Percentiles rank a stretch among this genome's conserved stretches.
Conservation (phyloP, 305 asterid species). For the Fraxinus albicans region DNA sequence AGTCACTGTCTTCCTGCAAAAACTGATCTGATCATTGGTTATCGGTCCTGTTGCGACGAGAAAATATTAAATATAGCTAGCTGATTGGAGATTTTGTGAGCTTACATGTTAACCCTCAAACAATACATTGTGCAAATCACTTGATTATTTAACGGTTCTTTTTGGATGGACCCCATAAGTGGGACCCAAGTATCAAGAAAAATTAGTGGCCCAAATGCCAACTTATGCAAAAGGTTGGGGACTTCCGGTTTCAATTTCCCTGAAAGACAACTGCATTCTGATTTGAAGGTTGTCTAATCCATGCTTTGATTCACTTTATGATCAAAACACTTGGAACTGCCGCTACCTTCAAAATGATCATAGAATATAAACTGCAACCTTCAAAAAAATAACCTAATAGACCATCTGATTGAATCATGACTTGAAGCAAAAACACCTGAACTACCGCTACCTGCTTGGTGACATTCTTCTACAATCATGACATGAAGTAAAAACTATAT, state of each 20-base stretch:
- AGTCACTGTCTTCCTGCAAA: not conserved
- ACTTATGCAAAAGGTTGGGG: not conserved
- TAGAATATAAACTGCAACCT: not conserved
- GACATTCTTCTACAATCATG: not conserved
- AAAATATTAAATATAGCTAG: not conserved
- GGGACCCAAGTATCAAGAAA: not conserved
- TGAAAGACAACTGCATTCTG: no score
- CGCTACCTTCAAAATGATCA: not conserved
- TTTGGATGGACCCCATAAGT: not conserved
- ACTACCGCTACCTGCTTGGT: not conserved
- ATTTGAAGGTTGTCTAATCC: no score
- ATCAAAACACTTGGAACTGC: not conserved
- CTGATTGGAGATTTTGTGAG: not conserved
- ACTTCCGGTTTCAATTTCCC: not conserved
- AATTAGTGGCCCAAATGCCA: not conserved
- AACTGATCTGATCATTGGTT: not conserved
- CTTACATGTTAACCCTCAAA: not conserved
- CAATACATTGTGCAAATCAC: not conserved
- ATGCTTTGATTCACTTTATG: not conserved
- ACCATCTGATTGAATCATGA: not conserved
- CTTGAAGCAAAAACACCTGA: not conserved
- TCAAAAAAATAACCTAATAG: not conserved
- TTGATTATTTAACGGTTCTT: not conserved
- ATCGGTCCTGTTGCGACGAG: not conserved
- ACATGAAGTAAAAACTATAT: not conserved